phyloP scores from a whole-genome alignment of 1,284 basidiomycete genomes.

The Marasmius fiardii region DNA sequence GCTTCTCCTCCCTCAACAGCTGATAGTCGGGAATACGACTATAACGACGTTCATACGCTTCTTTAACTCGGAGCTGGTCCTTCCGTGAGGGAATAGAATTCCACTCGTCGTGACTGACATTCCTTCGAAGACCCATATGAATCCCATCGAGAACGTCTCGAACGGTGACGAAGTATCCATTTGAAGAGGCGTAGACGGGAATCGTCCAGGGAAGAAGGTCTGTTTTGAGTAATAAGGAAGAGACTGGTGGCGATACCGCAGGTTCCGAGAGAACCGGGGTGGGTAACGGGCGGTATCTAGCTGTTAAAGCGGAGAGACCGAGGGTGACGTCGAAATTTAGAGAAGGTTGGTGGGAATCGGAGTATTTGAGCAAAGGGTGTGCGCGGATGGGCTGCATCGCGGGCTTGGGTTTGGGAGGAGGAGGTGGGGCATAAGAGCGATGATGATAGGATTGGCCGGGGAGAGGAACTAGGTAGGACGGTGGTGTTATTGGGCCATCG shows the following conservation, averaged over 20 bases:
- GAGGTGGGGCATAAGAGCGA: slow-evolving; percentile 13
- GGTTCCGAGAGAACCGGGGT: slow-evolving; percentile 26
- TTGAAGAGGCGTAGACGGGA: slow-evolving; percentile 21
- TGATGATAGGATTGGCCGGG: slow-evolving; percentile 17
- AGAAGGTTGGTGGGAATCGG: slow-evolving; percentile 20
- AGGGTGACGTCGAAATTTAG: slow-evolving; percentile 27
- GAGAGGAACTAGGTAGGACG: slow-evolving; percentile 19
- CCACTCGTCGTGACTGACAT: slow-evolving; percentile 37
- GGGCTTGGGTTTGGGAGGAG: not conserved
- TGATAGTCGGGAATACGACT: slow-evolving; percentile 22
- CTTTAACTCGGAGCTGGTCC: slow-evolving; percentile 33
- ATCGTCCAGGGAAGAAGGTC: slow-evolving; percentile 32
- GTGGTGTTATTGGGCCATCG: slow-evolving; percentile 23
- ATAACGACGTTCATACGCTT: slow-evolving; percentile 42
- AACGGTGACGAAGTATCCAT: slow-evolving; percentile 28
- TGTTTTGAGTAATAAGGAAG: slow-evolving; percentile 24
- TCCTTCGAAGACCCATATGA: slow-evolving; percentile 32
- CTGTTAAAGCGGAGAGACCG: slow-evolving; percentile 25
- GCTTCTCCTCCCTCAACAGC: slow-evolving; percentile 31
- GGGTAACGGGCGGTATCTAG: slow-evolving; percentile 25
- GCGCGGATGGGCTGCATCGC: slow-evolving; percentile 11
- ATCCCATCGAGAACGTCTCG: slow-evolving; percentile 32
- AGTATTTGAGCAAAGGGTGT: slow-evolving; percentile 30
- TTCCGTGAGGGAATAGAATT: slow-evolving; percentile 28
- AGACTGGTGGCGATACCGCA: slow-evolving; percentile 31